phyloP scores from a whole-genome alignment of 495 filamentous ascomycete species.

The Patellaria atrata region DNA sequence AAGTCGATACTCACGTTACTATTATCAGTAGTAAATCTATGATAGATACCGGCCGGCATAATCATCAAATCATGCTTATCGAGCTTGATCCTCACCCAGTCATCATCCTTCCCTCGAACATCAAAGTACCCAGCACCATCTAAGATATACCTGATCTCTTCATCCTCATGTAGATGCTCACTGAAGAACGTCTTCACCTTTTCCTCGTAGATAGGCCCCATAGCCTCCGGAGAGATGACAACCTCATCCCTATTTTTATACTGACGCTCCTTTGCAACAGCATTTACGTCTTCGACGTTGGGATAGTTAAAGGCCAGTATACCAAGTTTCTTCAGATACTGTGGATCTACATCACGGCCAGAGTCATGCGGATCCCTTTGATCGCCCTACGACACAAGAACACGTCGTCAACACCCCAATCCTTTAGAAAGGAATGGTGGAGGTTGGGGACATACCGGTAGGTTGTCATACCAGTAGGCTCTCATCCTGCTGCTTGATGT shows the following conservation, averaged over 20 bases:
- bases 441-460: conserved; percentile 12
- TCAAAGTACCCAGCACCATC: conserved; percentile 90
- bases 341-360: conserved; percentile 41
- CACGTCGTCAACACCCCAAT: background rate
- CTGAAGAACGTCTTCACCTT: conserved; percentile 89
- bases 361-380: conserved; percentile 86
- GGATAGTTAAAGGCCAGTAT: conserved; percentile 62
- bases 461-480: conserved; percentile 24
- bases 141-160: conserved; percentile 95
- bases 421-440: background rate
- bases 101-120: conserved; percentile 59
- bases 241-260: conserved; percentile 96
- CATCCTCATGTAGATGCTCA: conserved; percentile 95
- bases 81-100: conserved; percentile 72
- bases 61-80: conserved; percentile 67
- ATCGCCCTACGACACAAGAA: conserved; percentile 48
- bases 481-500: conserved; percentile 14
- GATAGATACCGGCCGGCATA: conserved; percentile 91
- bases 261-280: conserved; percentile 54
- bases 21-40: conserved; percentile 88
- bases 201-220: conserved; percentile 76
- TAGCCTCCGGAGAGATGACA: conserved; percentile 68
- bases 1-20: conserved; percentile 53
- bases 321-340: conserved; percentile 58
- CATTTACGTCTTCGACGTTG: conserved; percentile 48